Conservation (phyloP, 441 rosid species). For the Heliophila coronopifolia region DNA sequence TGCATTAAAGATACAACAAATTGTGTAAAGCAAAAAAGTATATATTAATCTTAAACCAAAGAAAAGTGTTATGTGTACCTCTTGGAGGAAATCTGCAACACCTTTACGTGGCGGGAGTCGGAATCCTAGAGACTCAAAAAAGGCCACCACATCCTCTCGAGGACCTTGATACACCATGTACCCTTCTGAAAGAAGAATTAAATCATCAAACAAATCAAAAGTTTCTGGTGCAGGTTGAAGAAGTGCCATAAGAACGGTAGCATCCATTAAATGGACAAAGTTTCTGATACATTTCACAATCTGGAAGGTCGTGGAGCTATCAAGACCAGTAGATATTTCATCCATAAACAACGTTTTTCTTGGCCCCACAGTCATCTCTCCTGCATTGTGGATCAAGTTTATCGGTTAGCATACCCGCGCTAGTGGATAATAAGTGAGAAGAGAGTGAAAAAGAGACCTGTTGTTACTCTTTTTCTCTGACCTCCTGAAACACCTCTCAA, state of each 20-base stretch:
- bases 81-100: slow-evolving; percentile 92
- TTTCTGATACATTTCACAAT: slow-evolving; percentile 71
- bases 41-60: too few species aligned
- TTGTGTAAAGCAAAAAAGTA: too few species aligned
- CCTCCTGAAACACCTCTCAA: slow-evolving; percentile 95
- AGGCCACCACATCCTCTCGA: slow-evolving; percentile 59
- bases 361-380: slow-evolving; percentile 95
- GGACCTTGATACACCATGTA: slow-evolving; percentile 78
- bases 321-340: slow-evolving; percentile 94
- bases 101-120: slow-evolving; percentile 73
- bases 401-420: background rate
- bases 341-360: slow-evolving; percentile 88
- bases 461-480: slow-evolving; percentile 85
- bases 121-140: slow-evolving; percentile 90
- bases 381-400: slow-evolving; percentile 31
- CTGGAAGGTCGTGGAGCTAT: slow-evolving; percentile 88
- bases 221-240: slow-evolving; percentile 98
- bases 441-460: slow-evolving; percentile 48
- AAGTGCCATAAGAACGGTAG: slow-evolving; percentile 84
- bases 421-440: background rate
- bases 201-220: slow-evolving; percentile 78
- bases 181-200: slow-evolving; percentile 77
- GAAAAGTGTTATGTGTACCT: slow-evolving; percentile 39
- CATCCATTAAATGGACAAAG: slow-evolving; percentile 83
- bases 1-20: background rate